Percentiles rank a stretch among this genome's conserved stretches.
These are phyloP conservation scores for Rhodotorula sp. DNA, from an alignment of 1,284 basidiomycete genomes.

Conservation along the genomic window DNA sequence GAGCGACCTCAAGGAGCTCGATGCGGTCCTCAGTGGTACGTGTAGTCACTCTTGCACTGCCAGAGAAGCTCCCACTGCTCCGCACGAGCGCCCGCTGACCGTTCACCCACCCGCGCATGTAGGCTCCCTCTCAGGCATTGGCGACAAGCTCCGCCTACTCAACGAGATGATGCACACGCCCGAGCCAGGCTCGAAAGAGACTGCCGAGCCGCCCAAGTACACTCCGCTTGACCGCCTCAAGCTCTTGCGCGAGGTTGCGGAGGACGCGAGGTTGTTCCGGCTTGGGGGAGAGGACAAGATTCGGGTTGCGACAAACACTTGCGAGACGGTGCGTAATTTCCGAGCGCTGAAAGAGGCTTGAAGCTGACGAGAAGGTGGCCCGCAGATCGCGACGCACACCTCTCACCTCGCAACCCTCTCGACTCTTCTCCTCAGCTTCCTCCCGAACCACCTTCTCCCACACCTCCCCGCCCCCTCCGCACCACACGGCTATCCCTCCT, in stretches of 20 bases:
- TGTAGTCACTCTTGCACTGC: neutral
- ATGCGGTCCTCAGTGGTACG: conserved; percentile 82
- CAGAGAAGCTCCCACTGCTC: neutral
- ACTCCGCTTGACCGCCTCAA: conserved; percentile 77
- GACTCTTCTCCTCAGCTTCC: conserved; percentile 40
- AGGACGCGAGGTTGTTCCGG: conserved; percentile 86
- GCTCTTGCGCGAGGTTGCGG: conserved; percentile 86
- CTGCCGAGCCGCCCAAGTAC: conserved; percentile 58
- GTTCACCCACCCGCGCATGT: neutral
- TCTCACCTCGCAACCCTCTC: conserved; percentile 42
- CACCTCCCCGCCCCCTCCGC: conserved; percentile 40
- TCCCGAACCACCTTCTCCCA: conserved; percentile 38
- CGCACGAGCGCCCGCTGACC: neutral
- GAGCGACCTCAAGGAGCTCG: conserved; percentile 93
- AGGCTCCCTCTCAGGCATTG: conserved; percentile 70
- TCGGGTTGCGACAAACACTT: conserved; percentile 88
- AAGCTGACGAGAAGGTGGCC: neutral
- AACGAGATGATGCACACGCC: conserved; percentile 61
- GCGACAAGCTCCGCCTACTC: conserved; percentile 69
- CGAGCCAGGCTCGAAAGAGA: conserved; percentile 8
- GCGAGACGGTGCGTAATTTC: conserved; percentile 62
- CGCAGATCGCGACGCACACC: conserved; percentile 41
- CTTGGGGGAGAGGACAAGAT: conserved; percentile 99
- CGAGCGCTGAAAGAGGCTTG: no score
- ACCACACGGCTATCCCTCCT: conserved; percentile 42